Evolutionary conservation across 371 early-diverging fungal species (phyloP).

Genomic region (Rhizopus microsporus): DNA sequence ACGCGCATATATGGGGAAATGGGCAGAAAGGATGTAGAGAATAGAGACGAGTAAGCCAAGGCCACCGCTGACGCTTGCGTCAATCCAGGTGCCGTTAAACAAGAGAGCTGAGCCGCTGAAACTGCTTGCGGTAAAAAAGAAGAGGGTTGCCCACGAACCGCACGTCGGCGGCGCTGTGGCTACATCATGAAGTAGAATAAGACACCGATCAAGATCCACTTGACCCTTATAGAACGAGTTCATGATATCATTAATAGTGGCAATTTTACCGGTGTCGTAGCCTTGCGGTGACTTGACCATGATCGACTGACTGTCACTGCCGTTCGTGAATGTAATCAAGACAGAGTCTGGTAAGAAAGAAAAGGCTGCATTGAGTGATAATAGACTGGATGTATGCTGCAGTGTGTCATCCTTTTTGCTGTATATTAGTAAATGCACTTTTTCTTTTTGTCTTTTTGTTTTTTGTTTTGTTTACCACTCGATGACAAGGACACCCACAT

Average conservation of each 20-base stretch:
- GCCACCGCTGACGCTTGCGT: constrained; percentile 28
- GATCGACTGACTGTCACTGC: constrained; percentile 27
- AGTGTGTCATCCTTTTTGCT: constrained; percentile 37
- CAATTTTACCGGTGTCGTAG: constrained; percentile 44
- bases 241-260: constrained; percentile 36
- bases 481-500: constrained; percentile 48
- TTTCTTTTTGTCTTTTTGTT: not conserved
- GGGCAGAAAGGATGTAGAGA: constrained; percentile 30
- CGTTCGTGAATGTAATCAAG: constrained; percentile 29
- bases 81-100: constrained; percentile 47
- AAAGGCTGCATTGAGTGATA: constrained; percentile 35
- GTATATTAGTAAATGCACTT: not conserved
- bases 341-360: constrained; percentile 47
- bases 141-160: constrained; percentile 23
- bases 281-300: constrained; percentile 46
- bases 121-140: constrained; percentile 31
- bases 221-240: constrained; percentile 28
- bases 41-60: constrained; percentile 36
- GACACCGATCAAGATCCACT: constrained; percentile 28
- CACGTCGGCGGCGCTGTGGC: constrained; percentile 38
- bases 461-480: constrained; percentile 29
- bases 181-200: constrained; percentile 28
- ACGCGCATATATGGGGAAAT: constrained; percentile 41
- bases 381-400: constrained; percentile 29
- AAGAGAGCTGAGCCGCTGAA: constrained; percentile 34